These are phyloP conservation scores for Butyriboletus appendiculatus DNA, from an alignment of 1,284 basidiomycete genomes.

Conservation along the genomic window DNA sequence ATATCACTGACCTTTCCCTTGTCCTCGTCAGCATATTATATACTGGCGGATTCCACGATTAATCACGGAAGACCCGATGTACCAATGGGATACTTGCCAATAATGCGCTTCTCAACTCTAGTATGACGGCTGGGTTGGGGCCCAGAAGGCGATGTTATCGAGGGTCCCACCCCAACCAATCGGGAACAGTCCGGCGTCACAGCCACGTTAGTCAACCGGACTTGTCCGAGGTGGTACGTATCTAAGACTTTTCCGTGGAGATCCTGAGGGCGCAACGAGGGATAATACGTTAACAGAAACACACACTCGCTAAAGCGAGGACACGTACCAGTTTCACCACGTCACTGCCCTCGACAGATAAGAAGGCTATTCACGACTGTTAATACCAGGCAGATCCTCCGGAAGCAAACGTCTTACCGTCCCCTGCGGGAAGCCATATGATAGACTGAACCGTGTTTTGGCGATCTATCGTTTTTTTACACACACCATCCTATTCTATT, in stretches of 20 bases:
- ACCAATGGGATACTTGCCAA: slow-evolving; percentile 47
- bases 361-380: slow-evolving; percentile 44
- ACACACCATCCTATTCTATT: slow-evolving; percentile 62
- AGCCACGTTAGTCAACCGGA: slow-evolving; percentile 73
- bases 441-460: slow-evolving; percentile 62
- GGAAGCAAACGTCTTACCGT: slow-evolving; percentile 43
- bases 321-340: slow-evolving; percentile 49
- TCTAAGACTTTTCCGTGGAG: slow-evolving; percentile 59
- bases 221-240: slow-evolving; percentile 61
- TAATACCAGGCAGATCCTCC: slow-evolving; percentile 11
- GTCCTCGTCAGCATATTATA: slow-evolving; percentile 67
- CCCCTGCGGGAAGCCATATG: slow-evolving; percentile 68
- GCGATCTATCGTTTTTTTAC: slow-evolving; percentile 69
- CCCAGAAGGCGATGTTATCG: slow-evolving; percentile 61
- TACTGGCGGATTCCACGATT: slow-evolving; percentile 41
- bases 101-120: slow-evolving; percentile 72
- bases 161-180: slow-evolving; percentile 70
- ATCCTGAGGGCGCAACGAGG: slow-evolving; percentile 40
- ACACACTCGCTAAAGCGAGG: slow-evolving; percentile 5
- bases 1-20: slow-evolving; percentile 60
- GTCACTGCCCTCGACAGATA: slow-evolving; percentile 56
- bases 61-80: neutral
- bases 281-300: slow-evolving; percentile 17
- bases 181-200: slow-evolving; percentile 67
- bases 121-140: slow-evolving; percentile 69